phyloP scores from a whole-genome alignment of 352 stramenopile species.

The Phytophthora sojae region DNA sequence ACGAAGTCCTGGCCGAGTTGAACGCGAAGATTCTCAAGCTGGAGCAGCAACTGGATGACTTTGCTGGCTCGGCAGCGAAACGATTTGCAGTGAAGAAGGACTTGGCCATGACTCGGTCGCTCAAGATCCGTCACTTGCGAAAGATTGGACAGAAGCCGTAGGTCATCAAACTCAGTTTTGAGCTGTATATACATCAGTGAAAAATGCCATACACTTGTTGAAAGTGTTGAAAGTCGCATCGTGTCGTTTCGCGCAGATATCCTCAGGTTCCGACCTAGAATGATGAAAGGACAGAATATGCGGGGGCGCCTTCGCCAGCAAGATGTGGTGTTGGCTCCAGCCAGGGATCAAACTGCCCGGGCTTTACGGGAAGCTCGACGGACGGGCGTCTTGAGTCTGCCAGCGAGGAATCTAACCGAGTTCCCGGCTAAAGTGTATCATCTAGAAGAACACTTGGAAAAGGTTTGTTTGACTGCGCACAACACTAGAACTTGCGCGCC shows the following conservation, averaged over 20 bases:
- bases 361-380: conserved; percentile 73
- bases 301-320: conserved; percentile 43
- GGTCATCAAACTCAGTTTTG: conserved; percentile 1
- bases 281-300: conserved; percentile 20
- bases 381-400: conserved; percentile 67
- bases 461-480: conserved; percentile 24
- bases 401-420: conserved; percentile 56
- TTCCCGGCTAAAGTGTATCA: conserved; percentile 81
- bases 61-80: conserved; percentile 72
- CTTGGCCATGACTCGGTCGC: conserved; percentile 74
- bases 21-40: conserved; percentile 55
- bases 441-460: conserved; percentile 82
- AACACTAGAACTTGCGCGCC: neutral
- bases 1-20: conserved; percentile 43
- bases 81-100: conserved; percentile 84
- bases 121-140: conserved; percentile 71
- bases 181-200: neutral
- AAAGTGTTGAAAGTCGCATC: conserved; percentile 11
- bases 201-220: neutral
- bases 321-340: conserved; percentile 66
- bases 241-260: conserved; percentile 25
- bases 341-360: conserved; percentile 58
- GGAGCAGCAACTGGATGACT: conserved; percentile 71
- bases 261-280: neutral
- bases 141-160: conserved; percentile 37